Base-by-base conservation (phyloP, 2,329 filamentous ascomycete species). In the Zasmidium cellare region DNA sequence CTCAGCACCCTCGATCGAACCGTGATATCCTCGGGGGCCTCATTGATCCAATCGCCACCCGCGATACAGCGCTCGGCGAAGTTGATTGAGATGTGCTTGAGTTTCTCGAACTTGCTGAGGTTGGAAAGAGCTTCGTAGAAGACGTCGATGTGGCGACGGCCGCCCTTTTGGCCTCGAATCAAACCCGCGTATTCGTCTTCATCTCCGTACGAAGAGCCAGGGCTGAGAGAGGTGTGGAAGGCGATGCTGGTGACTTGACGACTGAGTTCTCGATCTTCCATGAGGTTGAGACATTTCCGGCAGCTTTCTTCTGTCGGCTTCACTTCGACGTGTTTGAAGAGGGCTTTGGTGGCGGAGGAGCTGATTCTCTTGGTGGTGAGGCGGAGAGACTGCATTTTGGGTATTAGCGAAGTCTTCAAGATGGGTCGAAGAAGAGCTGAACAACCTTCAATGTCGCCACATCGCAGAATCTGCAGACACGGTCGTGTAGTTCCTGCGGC, bases 281-380 rank as follows among this genome's bases (percentile, higher is more conserved):
- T 24, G 19, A 53, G 18, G 18, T n/a, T 14, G 22, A 50, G 12
- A 12, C 49, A 58, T 18, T 22, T 54, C 2, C 9, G n/a, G 18
- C 20, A 16, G 46, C 56, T 58, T 19, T 53, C 45, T 31, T 51
- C 46, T 9, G 35, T 54, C 0, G 35, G 56, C 22, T 28, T 19
- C 5, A 58, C 46, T 25, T 54, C 51, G 31, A 53, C 31, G 24
- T 54, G 55, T 18, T 28, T 19, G 46, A 58, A 58, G 3, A 58
- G 24, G 9, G 38, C 7, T 20, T 53, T 50, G n/a, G 56, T 58
- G 35, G 51, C 56, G 9, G 51, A 46, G n/a, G 45, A 9, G 9
- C 44, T 41, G 19, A 53, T 16, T 12, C 38, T 18, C 9, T 44
- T 54, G 46, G 20, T 25, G 2, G 35, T 24, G 1, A 54, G 46